phyloP scores from a whole-genome alignment of 176 grass and related monocot genomes.

The Otatea glauca region DNA sequence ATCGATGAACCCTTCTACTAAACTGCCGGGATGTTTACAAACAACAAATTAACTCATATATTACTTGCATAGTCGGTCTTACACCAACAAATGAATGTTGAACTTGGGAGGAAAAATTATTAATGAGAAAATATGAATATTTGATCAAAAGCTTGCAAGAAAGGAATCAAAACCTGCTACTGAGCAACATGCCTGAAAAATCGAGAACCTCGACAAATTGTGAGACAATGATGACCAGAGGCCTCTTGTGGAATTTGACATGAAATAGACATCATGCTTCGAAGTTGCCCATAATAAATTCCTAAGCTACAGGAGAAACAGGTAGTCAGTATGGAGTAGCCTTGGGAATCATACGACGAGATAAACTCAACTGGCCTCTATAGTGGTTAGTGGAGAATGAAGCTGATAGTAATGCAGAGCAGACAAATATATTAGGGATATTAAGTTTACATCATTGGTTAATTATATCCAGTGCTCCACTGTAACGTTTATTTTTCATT shows the following conservation, averaged over 20 bases:
- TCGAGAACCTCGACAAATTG: conserved; percentile 60
- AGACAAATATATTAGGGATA: conserved; percentile 14
- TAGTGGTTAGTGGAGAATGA: too few species aligned
- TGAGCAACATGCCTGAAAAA: conserved; percentile 84
- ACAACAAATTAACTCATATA: conserved; percentile 22
- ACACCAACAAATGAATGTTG: neutral
- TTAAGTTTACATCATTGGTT: neutral
- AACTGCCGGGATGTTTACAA: conserved; percentile 80
- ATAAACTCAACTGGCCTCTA: too few species aligned
- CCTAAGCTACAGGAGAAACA: conserved; percentile 70
- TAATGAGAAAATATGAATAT: conserved; percentile 27
- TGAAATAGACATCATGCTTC: conserved; percentile 94
- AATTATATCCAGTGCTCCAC: neutral
- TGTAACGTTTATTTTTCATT: conserved; percentile 11
- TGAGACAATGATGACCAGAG: conserved; percentile 87
- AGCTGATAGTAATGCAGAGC: too few species aligned
- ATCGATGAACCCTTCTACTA: conserved; percentile 79
- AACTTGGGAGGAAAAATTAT: conserved; percentile 8
- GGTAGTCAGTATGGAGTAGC: conserved; percentile 30
- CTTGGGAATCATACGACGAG: too few species aligned
- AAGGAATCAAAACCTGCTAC: conserved; percentile 55
- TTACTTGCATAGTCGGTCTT: conserved; percentile 9
- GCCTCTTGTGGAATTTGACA: conserved; percentile 74
- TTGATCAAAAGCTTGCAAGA: conserved; percentile 1
- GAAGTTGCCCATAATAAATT: too few species aligned